Evolutionary conservation across 202 grass and related monocot genomes (phyloP).

Genomic region (Panicum virgatum): DNA sequence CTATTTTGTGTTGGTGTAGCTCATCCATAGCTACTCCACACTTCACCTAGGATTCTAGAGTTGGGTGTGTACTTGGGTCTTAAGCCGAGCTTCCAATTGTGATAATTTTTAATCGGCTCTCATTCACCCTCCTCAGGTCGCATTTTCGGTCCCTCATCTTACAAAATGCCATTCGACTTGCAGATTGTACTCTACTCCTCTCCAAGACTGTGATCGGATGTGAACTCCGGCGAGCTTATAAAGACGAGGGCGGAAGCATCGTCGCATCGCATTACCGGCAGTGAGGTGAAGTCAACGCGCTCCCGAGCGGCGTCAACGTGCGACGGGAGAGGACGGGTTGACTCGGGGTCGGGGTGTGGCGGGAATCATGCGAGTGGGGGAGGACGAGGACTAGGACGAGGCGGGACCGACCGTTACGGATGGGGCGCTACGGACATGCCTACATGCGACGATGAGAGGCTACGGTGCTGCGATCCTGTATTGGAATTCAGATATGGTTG

Average conservation of each 20-base stretch:
- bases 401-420: background rate
- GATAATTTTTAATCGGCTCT: too few relatives aligned
- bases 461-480: background rate
- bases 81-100: too few relatives aligned
- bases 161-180: slow-evolving; percentile 14
- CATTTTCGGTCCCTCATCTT: too few relatives aligned
- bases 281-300: background rate
- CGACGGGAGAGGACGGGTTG: slow-evolving; percentile 7
- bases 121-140: too few relatives aligned
- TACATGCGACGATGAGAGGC: background rate
- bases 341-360: slow-evolving; percentile 36
- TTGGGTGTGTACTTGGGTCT: too few relatives aligned
- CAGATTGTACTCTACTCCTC: too few relatives aligned
- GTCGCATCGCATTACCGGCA: background rate
- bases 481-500: background rate
- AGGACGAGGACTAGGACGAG: background rate
- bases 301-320: slow-evolving; percentile 6
- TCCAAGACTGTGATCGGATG: background rate
- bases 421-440: background rate
- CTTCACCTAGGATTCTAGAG: too few relatives aligned
- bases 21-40: too few relatives aligned
- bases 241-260: background rate
- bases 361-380: slow-evolving; percentile 24
- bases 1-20: too few relatives aligned
- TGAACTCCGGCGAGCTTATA: background rate